Evolutionary conservation across 2,329 filamentous ascomycete species (phyloP), one percentile per base, ranked within the genome.

Genomic region (Aaosphaeria arxii): DNA sequence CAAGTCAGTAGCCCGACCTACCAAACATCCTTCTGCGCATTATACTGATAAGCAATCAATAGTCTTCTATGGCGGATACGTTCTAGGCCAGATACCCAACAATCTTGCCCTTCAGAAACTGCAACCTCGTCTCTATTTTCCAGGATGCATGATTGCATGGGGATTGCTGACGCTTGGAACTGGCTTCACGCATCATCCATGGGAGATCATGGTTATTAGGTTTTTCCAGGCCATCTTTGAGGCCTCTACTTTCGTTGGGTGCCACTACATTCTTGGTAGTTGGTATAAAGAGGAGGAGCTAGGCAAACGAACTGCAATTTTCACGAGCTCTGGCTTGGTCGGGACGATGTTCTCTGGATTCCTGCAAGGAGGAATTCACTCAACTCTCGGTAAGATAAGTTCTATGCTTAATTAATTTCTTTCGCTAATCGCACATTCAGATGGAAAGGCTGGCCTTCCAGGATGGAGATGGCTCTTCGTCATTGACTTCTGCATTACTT

Each of bases 261-360:
- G 77, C 0, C 79, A 81, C 53, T 82, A 81, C 50, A 76, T 83
- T 49, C 71, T 83, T 0, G 81, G 82, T 1, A 79, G 77, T 0
- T 85, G 82, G 82, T 85, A 84, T 58, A 84, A 76, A 0, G 74
- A 77, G 44, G 70, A 72, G n/a, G 82, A 85, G 62, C 76, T 85
- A 0, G 82, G 80, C 4, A 85, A 85, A 61, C 74, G 83, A 4
- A 79, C 74, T 30, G 82, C 80, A 6, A 77, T 86, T 45, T 85
- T 85, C 62, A 83, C 80, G 1, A 76, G 79, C 1, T 81, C 78
- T 1, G 82, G 81, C 0, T 70, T 84, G 2, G 81, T 79, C 0
- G 83, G 82, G 0, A 83, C 78, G 0, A 80, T 85, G 76, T 81
- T 86, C 44, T 77, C 78, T 9, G 83, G 83, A 1, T 83, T 84